Evolutionary conservation across 2,329 filamentous ascomycete genomes (phyloP).

Genomic region (Alternaria incomplexa): DNA sequence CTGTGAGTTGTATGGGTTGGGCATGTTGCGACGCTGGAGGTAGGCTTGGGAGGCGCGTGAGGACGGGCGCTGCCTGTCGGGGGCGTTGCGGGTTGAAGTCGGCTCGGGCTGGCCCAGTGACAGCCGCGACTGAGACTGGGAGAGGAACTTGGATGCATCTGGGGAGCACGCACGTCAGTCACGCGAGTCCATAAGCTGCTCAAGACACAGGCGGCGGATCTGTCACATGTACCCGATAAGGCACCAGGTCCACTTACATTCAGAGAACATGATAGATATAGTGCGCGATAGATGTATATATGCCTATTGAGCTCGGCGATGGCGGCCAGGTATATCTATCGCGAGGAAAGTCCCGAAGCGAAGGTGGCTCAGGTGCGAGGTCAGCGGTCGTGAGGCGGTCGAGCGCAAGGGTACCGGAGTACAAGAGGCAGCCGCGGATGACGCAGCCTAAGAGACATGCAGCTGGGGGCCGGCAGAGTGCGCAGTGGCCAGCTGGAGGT

Average conservation of each 20-base stretch:
- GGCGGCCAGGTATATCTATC: constrained; percentile 25
- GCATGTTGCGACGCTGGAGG: constrained; percentile 58
- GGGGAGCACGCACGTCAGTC: constrained; percentile 48
- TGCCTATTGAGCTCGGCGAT: constrained; percentile 26
- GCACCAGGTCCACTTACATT: constrained; percentile 70
- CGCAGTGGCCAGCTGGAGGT: neutral
- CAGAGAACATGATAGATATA: constrained; percentile 72
- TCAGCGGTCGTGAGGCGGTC: constrained; percentile 41
- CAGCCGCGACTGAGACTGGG: constrained; percentile 92
- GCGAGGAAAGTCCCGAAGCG: constrained; percentile 26
- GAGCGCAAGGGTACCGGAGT: constrained; percentile 20
- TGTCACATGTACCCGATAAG: constrained; percentile 45
- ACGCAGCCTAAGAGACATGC: constrained; percentile 41
- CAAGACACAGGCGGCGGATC: constrained; percentile 36
- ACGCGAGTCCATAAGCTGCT: constrained; percentile 44
- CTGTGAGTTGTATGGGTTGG: constrained; percentile 77
- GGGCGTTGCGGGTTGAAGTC: constrained; percentile 56
- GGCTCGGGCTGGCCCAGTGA: constrained; percentile 67
- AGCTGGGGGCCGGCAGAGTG: constrained; percentile 21
- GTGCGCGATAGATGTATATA: constrained; percentile 16
- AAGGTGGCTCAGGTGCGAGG: constrained; percentile 28
- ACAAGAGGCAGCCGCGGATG: constrained; percentile 37
- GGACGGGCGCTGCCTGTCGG: constrained; percentile 52
- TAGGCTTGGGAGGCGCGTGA: constrained; percentile 59
- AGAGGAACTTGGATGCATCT: constrained; percentile 98